A percentile compares a stretch with the other conserved stretches of the same genome.
Evolutionary conservation across 139 green algal species (phyloP).

Genomic region (Gonium pectorale): DNA sequence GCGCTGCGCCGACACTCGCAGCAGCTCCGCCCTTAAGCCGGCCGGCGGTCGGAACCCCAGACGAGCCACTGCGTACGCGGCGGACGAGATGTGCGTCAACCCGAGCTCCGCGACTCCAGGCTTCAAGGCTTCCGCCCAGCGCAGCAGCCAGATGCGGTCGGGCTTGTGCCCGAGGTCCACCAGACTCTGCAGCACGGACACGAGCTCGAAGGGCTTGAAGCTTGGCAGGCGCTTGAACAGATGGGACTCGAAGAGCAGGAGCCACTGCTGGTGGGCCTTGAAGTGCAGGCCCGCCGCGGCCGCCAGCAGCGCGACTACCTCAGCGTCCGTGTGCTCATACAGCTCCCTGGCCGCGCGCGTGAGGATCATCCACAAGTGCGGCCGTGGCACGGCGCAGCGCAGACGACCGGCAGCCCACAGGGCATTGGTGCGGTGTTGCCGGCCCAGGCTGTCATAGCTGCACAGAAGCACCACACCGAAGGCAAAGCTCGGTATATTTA

Average conservation of each 20-base stretch:
- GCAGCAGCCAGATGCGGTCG: conserved; percentile 44
- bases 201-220: conserved; percentile 1
- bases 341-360: background rate
- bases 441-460: conserved; percentile 1
- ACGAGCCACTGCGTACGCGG: background rate
- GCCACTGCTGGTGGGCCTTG: background rate
- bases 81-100: background rate
- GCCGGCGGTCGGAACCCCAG: conserved; percentile 22
- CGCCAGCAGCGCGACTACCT: conserved; percentile 19
- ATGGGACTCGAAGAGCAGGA: conserved; percentile 4
- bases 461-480: background rate
- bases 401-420: conserved; percentile 28
- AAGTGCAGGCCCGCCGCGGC: background rate
- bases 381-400: background rate
- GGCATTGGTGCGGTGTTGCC: conserved; percentile 35
- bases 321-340: conserved; percentile 1
- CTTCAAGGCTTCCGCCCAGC: conserved; percentile 40
- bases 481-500: too few relatives aligned
- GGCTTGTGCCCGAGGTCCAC: conserved; percentile 60
- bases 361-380: background rate
- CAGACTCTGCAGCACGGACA: background rate
- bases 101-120: background rate
- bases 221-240: conserved; percentile 21
- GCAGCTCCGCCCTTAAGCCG: background rate
- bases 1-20: background rate